Conservation (phyloP, 345 rosid genomes). For the Lepidium aucheri region DNA sequence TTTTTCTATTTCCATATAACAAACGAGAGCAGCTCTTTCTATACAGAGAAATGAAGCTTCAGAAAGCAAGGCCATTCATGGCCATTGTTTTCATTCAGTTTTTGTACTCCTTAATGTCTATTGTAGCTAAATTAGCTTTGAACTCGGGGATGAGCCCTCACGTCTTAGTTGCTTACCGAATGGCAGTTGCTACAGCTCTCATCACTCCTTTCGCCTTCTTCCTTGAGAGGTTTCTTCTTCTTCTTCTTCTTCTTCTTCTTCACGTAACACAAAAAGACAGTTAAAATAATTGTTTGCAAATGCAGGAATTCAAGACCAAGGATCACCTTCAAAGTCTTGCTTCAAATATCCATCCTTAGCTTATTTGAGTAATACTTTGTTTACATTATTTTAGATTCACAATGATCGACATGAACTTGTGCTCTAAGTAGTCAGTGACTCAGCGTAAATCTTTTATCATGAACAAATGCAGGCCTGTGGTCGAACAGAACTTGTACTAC, state of each 20-base stretch:
- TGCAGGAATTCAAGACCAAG: slow-evolving; percentile 70
- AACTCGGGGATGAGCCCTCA: slow-evolving; percentile 40
- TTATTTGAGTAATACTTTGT: slow-evolving; percentile 52
- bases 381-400: background rate
- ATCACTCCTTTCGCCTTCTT: slow-evolving; percentile 70
- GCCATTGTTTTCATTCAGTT: slow-evolving; percentile 34
- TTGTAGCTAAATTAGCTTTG: slow-evolving; percentile 33
- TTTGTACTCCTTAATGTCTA: slow-evolving; percentile 34
- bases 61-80: slow-evolving; percentile 30
- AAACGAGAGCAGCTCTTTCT: background rate
- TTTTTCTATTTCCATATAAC: background rate
- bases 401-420: background rate
- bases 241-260: background rate
- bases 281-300: background rate
- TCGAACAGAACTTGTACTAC: slow-evolving; percentile 40
- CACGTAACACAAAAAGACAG: background rate
- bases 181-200: slow-evolving; percentile 44
- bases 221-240: slow-evolving; percentile 42
- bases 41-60: slow-evolving; percentile 20
- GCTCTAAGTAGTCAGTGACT: background rate
- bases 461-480: slow-evolving; percentile 22
- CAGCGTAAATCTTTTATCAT: background rate
- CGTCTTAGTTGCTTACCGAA: slow-evolving; percentile 66
- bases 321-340: slow-evolving; percentile 52
- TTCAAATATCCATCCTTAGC: slow-evolving; percentile 53